Evolutionary conservation across 2,329 filamentous ascomycete species (phyloP), one percentile per base, ranked within the genome.

Genomic region (Ophiosphaerella herpotricha): DNA sequence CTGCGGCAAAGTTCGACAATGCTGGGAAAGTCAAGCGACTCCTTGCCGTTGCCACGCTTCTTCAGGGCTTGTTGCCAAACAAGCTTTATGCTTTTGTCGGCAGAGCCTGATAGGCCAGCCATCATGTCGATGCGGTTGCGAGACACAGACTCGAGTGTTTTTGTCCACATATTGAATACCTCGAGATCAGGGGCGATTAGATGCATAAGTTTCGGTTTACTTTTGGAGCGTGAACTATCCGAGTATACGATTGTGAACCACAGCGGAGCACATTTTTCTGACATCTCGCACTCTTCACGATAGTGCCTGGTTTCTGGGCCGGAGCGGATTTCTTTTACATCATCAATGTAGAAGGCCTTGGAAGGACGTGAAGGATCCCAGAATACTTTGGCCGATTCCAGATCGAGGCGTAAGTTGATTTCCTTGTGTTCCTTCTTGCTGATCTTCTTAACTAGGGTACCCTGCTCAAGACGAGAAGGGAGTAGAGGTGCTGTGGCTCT

Each of bases 181-280:
- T 85, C 83, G 39, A 85, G 79, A 54, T 88, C 86, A 9, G 87
- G 87, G 23, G 92, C 90, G 49, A 97, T 86, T 43, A 99, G 81
- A 72, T 97, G 91, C 78, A 97, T 85, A 7, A 87, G 87, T 73
- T 97, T 96, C 63, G 83, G 79, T 21, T 80, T 77, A 38, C 85
- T 87, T 68, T 91, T 93, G 7, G 87, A 87, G 54, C 87, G 88
- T 61, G 91, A 89, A 0, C 88, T 86, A 33, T 90, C 83, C 0
- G 85, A 84, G 72, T 96, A 97, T 45, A 96, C 83, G 58, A 99
- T 91, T 24, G 92, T 95, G 67, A 97, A 93, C 83, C 92, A 96
- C 12, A 85, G 84, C 7, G 81, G 76, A 63, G 92, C 88, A 34
- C 85, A 82, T 5, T 83, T 77, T 43, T 87, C 82, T 0, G 86